Conservation (phyloP, 208 protist genomes). For the Wallacemonas collosoma region DNA sequence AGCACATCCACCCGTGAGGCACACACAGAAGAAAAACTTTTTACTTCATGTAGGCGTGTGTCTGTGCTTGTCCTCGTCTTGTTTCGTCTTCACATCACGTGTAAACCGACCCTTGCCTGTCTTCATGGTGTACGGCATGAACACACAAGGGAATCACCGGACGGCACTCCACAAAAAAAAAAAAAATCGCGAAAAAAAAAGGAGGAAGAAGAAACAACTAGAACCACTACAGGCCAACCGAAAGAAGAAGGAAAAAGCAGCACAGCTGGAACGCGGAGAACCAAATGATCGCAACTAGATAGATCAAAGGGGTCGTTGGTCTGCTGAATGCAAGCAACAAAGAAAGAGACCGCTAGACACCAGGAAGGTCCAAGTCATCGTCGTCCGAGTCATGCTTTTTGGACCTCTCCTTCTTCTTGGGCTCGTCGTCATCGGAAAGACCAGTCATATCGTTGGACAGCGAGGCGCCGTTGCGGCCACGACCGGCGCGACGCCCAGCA, state of each 20-base stretch:
- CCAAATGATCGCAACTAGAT: neutral
- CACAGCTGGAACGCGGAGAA: neutral
- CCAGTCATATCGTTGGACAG: slow-evolving; percentile 34
- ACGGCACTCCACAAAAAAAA: neutral
- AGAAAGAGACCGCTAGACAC: slow-evolving; percentile 36
- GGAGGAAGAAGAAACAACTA: neutral
- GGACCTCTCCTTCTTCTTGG: slow-evolving; percentile 30
- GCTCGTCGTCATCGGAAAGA: slow-evolving; percentile 44
- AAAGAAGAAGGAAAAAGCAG: slow-evolving; percentile 17
- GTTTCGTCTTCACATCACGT: slow-evolving; percentile 13
- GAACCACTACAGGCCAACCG: slow-evolving; percentile 3
- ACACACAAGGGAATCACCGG: neutral
- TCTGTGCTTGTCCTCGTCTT: too few relatives aligned
- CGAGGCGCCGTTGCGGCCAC: slow-evolving; percentile 23
- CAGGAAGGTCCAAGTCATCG: slow-evolving; percentile 81
- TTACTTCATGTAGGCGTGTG: too few relatives aligned
- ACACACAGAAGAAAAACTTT: too few relatives aligned
- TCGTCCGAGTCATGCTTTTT: slow-evolving; percentile 46
- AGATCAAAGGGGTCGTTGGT: neutral
- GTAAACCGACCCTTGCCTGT: neutral
- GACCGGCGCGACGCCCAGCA: slow-evolving; percentile 16
- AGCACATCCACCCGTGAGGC: too few relatives aligned
- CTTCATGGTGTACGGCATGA: neutral
- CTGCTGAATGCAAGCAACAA: neutral
- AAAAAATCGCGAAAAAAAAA: slow-evolving; percentile 1